Base-by-base conservation (phyloP, 495 filamentous ascomycete genomes). In the Chaetomidium leptoderma region DNA sequence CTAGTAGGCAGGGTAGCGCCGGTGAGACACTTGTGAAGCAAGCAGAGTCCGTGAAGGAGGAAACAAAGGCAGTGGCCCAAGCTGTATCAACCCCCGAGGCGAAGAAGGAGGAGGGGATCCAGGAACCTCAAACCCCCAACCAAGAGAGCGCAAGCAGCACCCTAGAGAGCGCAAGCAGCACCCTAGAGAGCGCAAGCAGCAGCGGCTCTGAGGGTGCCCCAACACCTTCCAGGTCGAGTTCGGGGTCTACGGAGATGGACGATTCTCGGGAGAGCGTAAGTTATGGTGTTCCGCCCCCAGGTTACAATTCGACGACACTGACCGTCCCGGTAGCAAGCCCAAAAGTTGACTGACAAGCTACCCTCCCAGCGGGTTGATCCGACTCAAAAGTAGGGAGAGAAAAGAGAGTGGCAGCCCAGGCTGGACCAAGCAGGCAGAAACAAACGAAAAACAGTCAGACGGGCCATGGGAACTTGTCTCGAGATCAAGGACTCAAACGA, bases 271-370 rank as follows among this genome's bases (percentile, higher is more conserved):
- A 49, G 4, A 59, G 16, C 21, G 63, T 62, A 43, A 57, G 63
- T 57, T 46, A 7, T 19, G 19, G 47, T 2, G 30, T 7, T 23
- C 7, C 2, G n/a, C 10, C 11, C 6, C 11, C 6, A 27, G 7
- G 2, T 7, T 19, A 19, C 13, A 13, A 36, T 2, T 30, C 14
- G 4, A 24, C 27, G 10, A 6, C n/a, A 26, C 56, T 65, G 27
- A 62, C 49, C 26, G 4, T 23, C 2, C n/a, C 2, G 9, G 27
- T 23, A 66, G 64, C 51, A 61, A 59, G 55, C 39, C 10, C 17
- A 44, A 19, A 63, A 61, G 47, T 32, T 59, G 14, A 54, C 55
- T 17, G 58, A 62, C 50, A 61, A 61, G 37, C 54, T 40, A 11
- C 39, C 30, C 23, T 61, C 45, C 1, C 51, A 59, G 42, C 42